phyloP scores from a whole-genome alignment of 805 yeast species.

The Wickerhamiella lipophila region DNA sequence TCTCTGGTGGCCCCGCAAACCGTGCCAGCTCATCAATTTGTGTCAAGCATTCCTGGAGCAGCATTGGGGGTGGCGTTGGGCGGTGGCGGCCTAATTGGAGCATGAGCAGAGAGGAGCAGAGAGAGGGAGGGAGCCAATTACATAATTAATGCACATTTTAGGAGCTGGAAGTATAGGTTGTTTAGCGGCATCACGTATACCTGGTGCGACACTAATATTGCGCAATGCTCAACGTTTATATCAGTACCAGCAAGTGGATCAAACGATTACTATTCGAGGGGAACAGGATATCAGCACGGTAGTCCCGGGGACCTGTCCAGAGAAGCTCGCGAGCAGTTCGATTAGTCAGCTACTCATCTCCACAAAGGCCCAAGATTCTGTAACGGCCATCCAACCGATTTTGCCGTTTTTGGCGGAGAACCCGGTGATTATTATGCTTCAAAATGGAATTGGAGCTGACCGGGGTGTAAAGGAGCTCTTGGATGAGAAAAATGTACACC shows the following conservation, averaged over 20 bases:
- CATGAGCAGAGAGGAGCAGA: too few species aligned
- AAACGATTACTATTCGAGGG: slow-evolving; percentile 3
- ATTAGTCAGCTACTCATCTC: slow-evolving; percentile 55
- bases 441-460: slow-evolving; percentile 71
- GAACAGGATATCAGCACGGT: slow-evolving; percentile 6
- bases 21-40: slow-evolving; percentile 5
- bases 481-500: slow-evolving; percentile 22
- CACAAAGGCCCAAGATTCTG: slow-evolving; percentile 69
- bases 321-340: slow-evolving; percentile 13
- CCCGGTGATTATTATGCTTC: slow-evolving; percentile 57
- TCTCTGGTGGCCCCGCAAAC: slow-evolving; percentile 3
- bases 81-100: too few species aligned
- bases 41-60: slow-evolving; percentile 3
- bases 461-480: slow-evolving; percentile 43
- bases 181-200: slow-evolving; percentile 19
- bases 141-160: slow-evolving; percentile 26
- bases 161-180: slow-evolving; percentile 47
- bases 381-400: slow-evolving; percentile 46
- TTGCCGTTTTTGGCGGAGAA: slow-evolving; percentile 35
- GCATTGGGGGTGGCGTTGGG: too few species aligned
- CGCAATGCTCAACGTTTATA: slow-evolving; percentile 33
- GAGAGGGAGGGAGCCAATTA: neutral
- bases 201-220: slow-evolving; percentile 31
- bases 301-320: neutral
- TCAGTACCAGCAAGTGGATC: slow-evolving; percentile 28